phyloP scores from a whole-genome alignment of 1,284 basidiomycete species.

The Salmacisia buchloeana region DNA sequence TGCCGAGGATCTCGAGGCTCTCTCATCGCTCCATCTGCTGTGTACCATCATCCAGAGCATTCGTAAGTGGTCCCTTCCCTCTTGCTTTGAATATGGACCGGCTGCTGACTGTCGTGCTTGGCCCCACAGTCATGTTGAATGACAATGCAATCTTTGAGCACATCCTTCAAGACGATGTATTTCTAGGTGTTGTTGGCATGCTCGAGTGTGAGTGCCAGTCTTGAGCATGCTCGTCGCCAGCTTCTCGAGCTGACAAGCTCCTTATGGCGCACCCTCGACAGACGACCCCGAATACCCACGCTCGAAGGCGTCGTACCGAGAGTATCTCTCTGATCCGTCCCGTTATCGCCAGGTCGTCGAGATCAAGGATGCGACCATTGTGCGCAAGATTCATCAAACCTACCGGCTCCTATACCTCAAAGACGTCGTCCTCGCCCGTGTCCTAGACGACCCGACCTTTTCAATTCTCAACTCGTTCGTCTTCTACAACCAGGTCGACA shows the following conservation, averaged over 20 bases:
- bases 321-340: constrained; percentile 74
- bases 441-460: constrained; percentile 92
- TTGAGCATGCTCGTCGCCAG: background rate
- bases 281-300: constrained; percentile 94
- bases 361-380: constrained; percentile 40
- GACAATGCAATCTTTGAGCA: constrained; percentile 93
- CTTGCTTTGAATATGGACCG: background rate
- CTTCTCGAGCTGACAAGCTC: constrained; percentile 1
- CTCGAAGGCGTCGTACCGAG: constrained; percentile 92
- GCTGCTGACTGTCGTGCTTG: background rate
- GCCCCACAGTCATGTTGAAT: constrained; percentile 75
- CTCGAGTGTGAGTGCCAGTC: constrained; percentile 93
- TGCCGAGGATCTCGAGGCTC: constrained; percentile 85
- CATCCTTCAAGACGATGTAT: constrained; percentile 86
- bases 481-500: constrained; percentile 98
- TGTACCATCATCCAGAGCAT: constrained; percentile 93
- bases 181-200: constrained; percentile 88
- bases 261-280: constrained; percentile 49
- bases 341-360: constrained; percentile 59
- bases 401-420: constrained; percentile 95
- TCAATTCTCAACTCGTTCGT: constrained; percentile 94
- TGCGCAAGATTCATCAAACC: constrained; percentile 77
- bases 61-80: constrained; percentile 58
- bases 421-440: constrained; percentile 90
- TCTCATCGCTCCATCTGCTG: constrained; percentile 80